phyloP scores from a whole-genome alignment of 2,329 filamentous ascomycete species.

The Hypoxylon sp. region DNA sequence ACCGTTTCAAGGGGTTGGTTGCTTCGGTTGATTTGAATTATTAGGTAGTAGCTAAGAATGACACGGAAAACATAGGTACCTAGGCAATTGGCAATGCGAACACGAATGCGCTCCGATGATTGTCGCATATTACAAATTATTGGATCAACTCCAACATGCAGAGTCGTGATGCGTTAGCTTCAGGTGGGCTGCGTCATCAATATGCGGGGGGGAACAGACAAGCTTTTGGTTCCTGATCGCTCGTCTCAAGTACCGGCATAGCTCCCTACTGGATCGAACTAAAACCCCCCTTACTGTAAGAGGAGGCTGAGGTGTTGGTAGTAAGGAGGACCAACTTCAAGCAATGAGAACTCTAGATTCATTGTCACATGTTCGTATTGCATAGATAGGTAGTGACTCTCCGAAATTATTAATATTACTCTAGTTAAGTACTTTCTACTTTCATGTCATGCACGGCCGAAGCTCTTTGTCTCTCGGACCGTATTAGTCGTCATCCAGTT shows the following conservation, averaged over 20 bases:
- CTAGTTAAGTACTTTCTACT: constrained; percentile 36
- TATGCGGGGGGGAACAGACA: constrained; percentile 21
- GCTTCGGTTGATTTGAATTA: neutral
- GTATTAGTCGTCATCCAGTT: constrained; percentile 36
- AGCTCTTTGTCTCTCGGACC: constrained; percentile 31
- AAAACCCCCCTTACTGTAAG: constrained; percentile 14
- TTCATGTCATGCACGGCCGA: constrained; percentile 35
- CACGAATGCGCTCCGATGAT: constrained; percentile 1
- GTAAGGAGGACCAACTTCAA: constrained; percentile 17
- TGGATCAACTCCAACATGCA: constrained; percentile 12
- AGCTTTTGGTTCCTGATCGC: constrained; percentile 23
- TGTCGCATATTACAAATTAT: constrained; percentile 6
- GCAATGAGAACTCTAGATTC: constrained; percentile 4
- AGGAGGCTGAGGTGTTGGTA: constrained; percentile 23
- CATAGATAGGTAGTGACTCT: constrained; percentile 1
- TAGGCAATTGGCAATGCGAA: constrained; percentile 1
- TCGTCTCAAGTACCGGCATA: constrained; percentile 30
- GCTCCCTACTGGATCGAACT: constrained; percentile 6
- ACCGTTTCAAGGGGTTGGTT: constrained; percentile 27
- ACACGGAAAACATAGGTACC: neutral
- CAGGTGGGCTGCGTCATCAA: constrained; percentile 33
- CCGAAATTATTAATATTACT: constrained; percentile 40
- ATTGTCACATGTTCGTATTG: neutral
- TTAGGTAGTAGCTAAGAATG: neutral
- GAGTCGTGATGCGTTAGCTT: constrained; percentile 24